These are phyloP conservation scores for Boletus patriciae DNA, from an alignment of 768 basidiomycete species.

Conservation along the genomic window DNA sequence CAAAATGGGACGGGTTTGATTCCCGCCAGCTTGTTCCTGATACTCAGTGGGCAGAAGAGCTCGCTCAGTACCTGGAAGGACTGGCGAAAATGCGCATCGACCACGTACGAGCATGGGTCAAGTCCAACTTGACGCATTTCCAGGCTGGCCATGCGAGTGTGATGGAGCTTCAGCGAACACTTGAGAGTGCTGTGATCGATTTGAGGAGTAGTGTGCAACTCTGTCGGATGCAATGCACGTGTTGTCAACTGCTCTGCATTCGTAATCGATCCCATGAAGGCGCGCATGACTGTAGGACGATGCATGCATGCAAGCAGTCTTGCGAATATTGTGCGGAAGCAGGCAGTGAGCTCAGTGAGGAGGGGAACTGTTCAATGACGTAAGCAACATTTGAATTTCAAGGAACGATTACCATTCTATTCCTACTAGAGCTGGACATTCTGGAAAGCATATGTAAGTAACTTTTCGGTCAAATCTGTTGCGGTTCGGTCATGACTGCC, in stretches of 20 bases:
- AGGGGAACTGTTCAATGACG: conserved; percentile 45
- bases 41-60: conserved; percentile 40
- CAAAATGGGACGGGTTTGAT: conserved; percentile 33
- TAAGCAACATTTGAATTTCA: conserved; percentile 30
- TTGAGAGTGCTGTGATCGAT: conserved; percentile 45
- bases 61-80: conserved; percentile 41
- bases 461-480: conserved; percentile 1
- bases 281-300: conserved; percentile 50
- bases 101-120: conserved; percentile 52
- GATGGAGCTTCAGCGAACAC: conserved; percentile 42
- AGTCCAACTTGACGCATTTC: conserved; percentile 50
- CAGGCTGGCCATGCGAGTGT: conserved; percentile 44
- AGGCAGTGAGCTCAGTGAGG: conserved; percentile 20
- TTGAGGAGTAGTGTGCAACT: conserved; percentile 49
- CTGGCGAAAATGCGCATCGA: conserved; percentile 45
- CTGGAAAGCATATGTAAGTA: conserved; percentile 53
- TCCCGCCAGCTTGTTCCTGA: conserved; percentile 41
- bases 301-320: conserved; percentile 43
- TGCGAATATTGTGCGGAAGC: conserved; percentile 45
- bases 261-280: conserved; percentile 45
- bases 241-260: conserved; percentile 54
- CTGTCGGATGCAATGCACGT: conserved; percentile 48
- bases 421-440: conserved; percentile 54
- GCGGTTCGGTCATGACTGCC: not conserved
- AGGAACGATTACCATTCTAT: not conserved